phyloP scores from a whole-genome alignment of 2,329 filamentous ascomycete genomes.

The Leptoxyphium fumago region DNA sequence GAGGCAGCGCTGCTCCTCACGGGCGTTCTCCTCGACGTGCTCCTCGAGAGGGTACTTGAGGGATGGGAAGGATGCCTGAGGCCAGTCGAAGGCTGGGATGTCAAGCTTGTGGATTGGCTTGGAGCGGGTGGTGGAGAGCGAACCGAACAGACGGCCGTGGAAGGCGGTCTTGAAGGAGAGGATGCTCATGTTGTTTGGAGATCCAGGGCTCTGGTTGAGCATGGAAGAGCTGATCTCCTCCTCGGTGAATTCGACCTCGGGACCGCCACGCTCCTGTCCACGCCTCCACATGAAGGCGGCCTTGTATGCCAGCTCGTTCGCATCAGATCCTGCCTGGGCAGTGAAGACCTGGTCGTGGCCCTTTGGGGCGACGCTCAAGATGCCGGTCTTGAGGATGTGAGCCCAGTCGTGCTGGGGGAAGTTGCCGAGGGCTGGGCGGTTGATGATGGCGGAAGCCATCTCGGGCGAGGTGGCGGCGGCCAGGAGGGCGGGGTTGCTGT shows the following conservation, averaged over 20 bases:
- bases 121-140: conserved; percentile 73
- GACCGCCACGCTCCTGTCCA: conserved; percentile 65
- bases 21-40: conserved; percentile 65
- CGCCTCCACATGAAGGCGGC: conserved; percentile 88
- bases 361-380: conserved; percentile 69
- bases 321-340: conserved; percentile 75
- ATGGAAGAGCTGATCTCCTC: conserved; percentile 63
- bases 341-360: conserved; percentile 84
- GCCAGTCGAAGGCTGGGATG: conserved; percentile 91
- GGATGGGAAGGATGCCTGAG: conserved; percentile 70
- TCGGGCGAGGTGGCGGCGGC: conserved; percentile 58
- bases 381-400: conserved; percentile 60
- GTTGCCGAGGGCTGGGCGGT: conserved; percentile 79
- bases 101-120: conserved; percentile 93
- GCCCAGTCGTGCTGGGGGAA: conserved; percentile 81
- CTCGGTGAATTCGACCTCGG: conserved; percentile 61
- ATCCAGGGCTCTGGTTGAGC: conserved; percentile 67
- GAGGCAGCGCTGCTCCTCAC: conserved; percentile 65
- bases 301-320: conserved; percentile 91
- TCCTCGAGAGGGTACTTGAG: conserved; percentile 79
- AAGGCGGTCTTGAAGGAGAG: conserved; percentile 79
- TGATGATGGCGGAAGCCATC: conserved; percentile 70
- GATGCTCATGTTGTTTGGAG: conserved; percentile 65
- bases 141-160: conserved; percentile 81
- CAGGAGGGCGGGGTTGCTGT: conserved; percentile 71